Evolutionary conservation across 352 stramenopile species (phyloP).

Genomic region (Globisporangium spiculum): DNA sequence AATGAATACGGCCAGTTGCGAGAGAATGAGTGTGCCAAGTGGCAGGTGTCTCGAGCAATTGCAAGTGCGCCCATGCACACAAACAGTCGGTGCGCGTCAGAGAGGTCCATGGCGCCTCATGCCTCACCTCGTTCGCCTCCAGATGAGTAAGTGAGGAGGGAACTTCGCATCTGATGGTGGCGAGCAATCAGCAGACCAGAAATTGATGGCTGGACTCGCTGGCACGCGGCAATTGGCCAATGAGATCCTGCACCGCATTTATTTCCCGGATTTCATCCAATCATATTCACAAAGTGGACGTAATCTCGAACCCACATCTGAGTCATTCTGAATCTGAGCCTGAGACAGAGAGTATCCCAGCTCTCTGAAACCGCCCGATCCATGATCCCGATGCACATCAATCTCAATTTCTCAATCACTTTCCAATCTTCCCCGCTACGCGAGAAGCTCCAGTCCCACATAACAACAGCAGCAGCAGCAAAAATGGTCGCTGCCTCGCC

Average conservation of each 20-base stretch:
- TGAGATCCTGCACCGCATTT: neutral
- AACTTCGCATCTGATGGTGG: neutral
- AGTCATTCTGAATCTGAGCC: constrained; percentile 8
- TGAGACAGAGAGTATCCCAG: neutral
- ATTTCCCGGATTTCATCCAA: neutral
- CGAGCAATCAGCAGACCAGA: neutral
- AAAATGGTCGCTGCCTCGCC: constrained; percentile 20
- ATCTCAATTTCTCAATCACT: neutral
- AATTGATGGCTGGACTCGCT: constrained; percentile 4
- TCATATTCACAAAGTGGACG: neutral
- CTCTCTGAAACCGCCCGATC: neutral
- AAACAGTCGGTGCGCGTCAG: too few relatives aligned
- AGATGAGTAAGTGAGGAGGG: neutral
- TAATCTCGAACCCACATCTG: constrained; percentile 4
- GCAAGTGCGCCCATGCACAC: too few relatives aligned
- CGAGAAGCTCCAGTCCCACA: neutral
- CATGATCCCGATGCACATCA: neutral
- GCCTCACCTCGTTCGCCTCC: too few relatives aligned
- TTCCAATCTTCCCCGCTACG: constrained; percentile 4
- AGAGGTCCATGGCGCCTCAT: neutral
- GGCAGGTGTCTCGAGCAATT: too few relatives aligned
- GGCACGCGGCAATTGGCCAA: constrained; percentile 3
- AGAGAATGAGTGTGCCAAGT: neutral
- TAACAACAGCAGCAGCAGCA: neutral
- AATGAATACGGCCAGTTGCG: neutral